phyloP scores from a whole-genome alignment of 768 basidiomycete genomes.

The Mycena amicta region DNA sequence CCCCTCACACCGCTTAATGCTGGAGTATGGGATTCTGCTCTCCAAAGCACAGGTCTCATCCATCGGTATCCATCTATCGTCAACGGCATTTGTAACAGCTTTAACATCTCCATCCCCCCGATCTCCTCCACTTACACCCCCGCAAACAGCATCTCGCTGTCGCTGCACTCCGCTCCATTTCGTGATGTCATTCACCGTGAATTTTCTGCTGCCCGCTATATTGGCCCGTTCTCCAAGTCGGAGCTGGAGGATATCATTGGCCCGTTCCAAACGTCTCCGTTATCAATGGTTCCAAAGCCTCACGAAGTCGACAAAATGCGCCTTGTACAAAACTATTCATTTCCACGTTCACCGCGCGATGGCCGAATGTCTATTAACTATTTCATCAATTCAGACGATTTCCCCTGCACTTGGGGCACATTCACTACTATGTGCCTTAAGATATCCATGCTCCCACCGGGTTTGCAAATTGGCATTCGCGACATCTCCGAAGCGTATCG shows the following conservation, averaged over 20 bases:
- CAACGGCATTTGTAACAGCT: constrained; percentile 30
- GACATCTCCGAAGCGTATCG: constrained; percentile 45
- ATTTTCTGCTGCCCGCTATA: constrained; percentile 9
- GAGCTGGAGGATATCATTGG: constrained; percentile 24
- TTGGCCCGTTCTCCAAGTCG: constrained; percentile 19
- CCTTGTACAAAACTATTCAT: constrained; percentile 36
- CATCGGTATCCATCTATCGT: constrained; percentile 30
- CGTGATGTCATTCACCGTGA: constrained; percentile 7
- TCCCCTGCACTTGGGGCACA: constrained; percentile 49
- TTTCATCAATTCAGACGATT: constrained; percentile 32
- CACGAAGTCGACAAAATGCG: constrained; percentile 25
- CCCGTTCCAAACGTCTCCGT: constrained; percentile 32
- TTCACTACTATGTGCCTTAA: constrained; percentile 35
- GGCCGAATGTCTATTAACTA: constrained; percentile 34
- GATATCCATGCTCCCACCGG: constrained; percentile 37
- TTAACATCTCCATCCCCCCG: constrained; percentile 34
- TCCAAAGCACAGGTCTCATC: constrained; percentile 22
- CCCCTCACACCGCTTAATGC: constrained; percentile 35
- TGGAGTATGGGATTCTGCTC: constrained; percentile 31
- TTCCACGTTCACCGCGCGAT: constrained; percentile 18
- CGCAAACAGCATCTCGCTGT: constrained; percentile 31
- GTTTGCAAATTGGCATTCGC: constrained; percentile 36
- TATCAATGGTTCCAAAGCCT: constrained; percentile 32
- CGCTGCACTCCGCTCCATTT: constrained; percentile 13
- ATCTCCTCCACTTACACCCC: constrained; percentile 34